These are phyloP conservation scores for Simmondsia chinensis DNA, from an alignment of 148 eudicot genomes.

Conservation along the genomic window DNA sequence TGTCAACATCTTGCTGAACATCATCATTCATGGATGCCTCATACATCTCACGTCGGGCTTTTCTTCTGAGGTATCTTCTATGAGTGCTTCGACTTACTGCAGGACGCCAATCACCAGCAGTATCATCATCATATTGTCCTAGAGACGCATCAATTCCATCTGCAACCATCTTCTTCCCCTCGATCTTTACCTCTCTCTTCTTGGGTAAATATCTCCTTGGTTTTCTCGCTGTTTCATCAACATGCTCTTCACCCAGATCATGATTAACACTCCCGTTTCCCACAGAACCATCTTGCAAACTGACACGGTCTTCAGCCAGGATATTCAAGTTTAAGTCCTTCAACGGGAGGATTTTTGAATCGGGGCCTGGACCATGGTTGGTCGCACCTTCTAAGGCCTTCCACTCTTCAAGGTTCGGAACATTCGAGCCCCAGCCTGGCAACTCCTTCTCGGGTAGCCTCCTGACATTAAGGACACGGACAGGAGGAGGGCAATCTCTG, in stretches of 20 bases:
- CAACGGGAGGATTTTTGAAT: constrained; percentile 70
- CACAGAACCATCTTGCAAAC: constrained; percentile 32
- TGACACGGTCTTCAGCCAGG: constrained; percentile 21
- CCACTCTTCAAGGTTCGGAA: constrained; percentile 90
- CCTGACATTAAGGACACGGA: constrained; percentile 64
- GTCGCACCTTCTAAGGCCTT: constrained; percentile 58
- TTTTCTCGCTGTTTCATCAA: constrained; percentile 23
- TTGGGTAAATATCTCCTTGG: constrained; percentile 33
- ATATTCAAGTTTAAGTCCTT: constrained; percentile 58
- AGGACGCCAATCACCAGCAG: constrained; percentile 72
- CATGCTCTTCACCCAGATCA: constrained; percentile 24
- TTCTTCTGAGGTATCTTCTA: constrained; percentile 75
- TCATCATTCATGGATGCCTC: constrained; percentile 39
- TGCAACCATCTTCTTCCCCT: constrained; percentile 85
- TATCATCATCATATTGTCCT: constrained; percentile 57
- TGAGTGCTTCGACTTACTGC: constrained; percentile 95
- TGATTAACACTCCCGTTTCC: constrained; percentile 32
- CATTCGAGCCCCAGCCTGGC: constrained; percentile 97
- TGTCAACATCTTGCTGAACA: constrained; percentile 24
- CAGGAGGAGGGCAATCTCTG: constrained; percentile 77
- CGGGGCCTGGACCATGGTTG: constrained; percentile 23
- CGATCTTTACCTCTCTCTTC: constrained; percentile 70
- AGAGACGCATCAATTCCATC: constrained; percentile 89
- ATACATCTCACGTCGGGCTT: constrained; percentile 64
- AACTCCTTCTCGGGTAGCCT: constrained; percentile 86